Evolutionary conservation across 345 rosid genomes (phyloP).

Genomic region (Eucalyptus guilfoylei): DNA sequence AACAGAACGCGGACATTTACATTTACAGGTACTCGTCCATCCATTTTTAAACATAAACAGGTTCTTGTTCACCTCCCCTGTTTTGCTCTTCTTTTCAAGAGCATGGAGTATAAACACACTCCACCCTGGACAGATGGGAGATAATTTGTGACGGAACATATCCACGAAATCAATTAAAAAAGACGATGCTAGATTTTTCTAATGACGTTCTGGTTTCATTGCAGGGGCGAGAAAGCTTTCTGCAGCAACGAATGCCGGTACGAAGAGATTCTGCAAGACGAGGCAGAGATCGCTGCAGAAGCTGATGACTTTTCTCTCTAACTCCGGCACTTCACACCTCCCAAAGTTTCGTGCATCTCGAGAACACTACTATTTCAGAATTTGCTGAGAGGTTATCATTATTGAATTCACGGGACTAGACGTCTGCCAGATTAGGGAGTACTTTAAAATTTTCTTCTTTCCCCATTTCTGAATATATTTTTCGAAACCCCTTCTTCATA

Average conservation of each 20-base stretch:
- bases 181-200: background rate
- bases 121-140: background rate
- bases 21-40: conserved; percentile 54
- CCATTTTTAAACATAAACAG: background rate
- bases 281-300: conserved; percentile 6
- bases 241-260: conserved; percentile 73
- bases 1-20: conserved; percentile 39
- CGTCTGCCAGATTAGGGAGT: background rate
- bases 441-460: background rate
- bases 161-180: background rate
- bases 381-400: background rate
- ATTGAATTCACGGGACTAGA: background rate
- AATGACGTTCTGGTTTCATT: background rate
- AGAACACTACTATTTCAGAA: background rate
- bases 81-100: background rate
- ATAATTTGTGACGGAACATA: background rate
- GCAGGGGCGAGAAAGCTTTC: conserved; percentile 88
- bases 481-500: background rate
- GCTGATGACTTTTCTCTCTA: background rate
- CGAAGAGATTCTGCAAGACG: conserved; percentile 65
- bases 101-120: too few relatives aligned
- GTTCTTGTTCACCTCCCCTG: background rate
- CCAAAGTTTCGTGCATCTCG: background rate
- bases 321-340: background rate
- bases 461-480: background rate